Evolutionary conservation across 805 yeast genomes (phyloP).

Genomic region (Myxozyma monticola): DNA sequence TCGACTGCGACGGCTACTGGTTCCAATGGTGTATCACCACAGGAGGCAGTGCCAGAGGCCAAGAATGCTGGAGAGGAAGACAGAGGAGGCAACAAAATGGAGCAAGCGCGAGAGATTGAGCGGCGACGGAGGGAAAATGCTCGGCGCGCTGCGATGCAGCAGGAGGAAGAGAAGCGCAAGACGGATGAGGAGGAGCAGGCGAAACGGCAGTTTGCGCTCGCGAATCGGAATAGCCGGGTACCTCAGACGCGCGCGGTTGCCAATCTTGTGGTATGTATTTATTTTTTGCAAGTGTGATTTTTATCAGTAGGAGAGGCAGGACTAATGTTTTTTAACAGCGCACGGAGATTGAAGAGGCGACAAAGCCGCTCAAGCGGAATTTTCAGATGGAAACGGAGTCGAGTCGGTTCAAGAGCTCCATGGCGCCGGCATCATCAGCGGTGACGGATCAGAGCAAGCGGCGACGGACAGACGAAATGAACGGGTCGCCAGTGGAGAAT

Average conservation of each 20-base stretch:
- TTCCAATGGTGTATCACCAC: not conserved
- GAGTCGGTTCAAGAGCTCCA: slow-evolving; percentile 1
- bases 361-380: slow-evolving; percentile 18
- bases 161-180: slow-evolving; percentile 14
- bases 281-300: too few relatives aligned
- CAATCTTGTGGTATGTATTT: slow-evolving; percentile 5
- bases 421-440: slow-evolving; percentile 2
- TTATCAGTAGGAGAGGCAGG: not conserved
- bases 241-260: slow-evolving; percentile 17
- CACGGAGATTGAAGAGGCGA: slow-evolving; percentile 7
- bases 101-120: slow-evolving; percentile 26
- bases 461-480: slow-evolving; percentile 25
- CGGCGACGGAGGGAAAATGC: slow-evolving; percentile 28
- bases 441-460: slow-evolving; percentile 22
- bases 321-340: not conserved
- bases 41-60: not conserved
- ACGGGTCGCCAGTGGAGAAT: slow-evolving; percentile 15
- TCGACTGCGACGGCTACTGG: not conserved
- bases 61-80: not conserved
- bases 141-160: slow-evolving; percentile 19
- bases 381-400: slow-evolving; percentile 14
- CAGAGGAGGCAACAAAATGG: slow-evolving; percentile 17
- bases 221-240: slow-evolving; percentile 16
- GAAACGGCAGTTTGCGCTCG: slow-evolving; percentile 11
- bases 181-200: slow-evolving; percentile 12